A percentile compares a stretch with the other conserved stretches of the same genome.
phyloP scores from a whole-genome alignment of 306 rosid genomes.

The Inga oerstediana region DNA sequence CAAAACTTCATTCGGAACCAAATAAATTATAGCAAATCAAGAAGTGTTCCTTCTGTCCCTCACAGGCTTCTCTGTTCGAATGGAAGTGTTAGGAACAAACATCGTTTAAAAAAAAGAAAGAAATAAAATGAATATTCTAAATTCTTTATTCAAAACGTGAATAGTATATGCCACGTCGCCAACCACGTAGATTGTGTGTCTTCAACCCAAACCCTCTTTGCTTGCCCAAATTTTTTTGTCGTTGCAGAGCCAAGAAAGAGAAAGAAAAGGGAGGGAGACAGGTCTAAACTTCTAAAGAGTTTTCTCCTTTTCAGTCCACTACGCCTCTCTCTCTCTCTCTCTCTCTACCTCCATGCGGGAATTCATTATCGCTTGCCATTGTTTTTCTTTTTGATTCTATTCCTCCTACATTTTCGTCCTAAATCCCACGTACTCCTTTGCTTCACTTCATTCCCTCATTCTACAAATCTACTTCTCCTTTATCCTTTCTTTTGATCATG shows the following conservation, averaged over 20 bases:
- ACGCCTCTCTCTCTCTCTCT: slow-evolving; percentile 31
- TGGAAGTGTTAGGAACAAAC: neutral
- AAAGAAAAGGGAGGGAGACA: slow-evolving; percentile 30
- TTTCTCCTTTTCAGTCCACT: slow-evolving; percentile 52
- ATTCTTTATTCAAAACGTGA: neutral
- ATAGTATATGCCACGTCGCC: neutral
- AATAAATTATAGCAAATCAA: no score
- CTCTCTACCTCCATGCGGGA: neutral
- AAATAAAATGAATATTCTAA: neutral
- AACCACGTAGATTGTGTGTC: slow-evolving; percentile 1
- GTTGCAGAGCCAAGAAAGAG: slow-evolving; percentile 16
- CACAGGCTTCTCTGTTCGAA: neutral
- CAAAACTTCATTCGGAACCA: no score
- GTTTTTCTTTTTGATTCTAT: neutral
- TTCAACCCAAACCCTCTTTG: neutral
- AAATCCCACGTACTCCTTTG: neutral
- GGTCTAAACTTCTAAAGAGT: slow-evolving; percentile 32
- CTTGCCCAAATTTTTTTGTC: slow-evolving; percentile 22
- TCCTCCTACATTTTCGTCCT: neutral
- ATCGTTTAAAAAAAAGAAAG: no score
- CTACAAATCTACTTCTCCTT: slow-evolving; percentile 3
- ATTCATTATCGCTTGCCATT: neutral
- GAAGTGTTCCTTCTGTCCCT: neutral
- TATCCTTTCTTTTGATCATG: neutral
- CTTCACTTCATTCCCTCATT: slow-evolving; percentile 31